These are phyloP conservation scores for Globisporangium lucens DNA, from an alignment of 352 stramenopile genomes.

Conservation along the genomic window DNA sequence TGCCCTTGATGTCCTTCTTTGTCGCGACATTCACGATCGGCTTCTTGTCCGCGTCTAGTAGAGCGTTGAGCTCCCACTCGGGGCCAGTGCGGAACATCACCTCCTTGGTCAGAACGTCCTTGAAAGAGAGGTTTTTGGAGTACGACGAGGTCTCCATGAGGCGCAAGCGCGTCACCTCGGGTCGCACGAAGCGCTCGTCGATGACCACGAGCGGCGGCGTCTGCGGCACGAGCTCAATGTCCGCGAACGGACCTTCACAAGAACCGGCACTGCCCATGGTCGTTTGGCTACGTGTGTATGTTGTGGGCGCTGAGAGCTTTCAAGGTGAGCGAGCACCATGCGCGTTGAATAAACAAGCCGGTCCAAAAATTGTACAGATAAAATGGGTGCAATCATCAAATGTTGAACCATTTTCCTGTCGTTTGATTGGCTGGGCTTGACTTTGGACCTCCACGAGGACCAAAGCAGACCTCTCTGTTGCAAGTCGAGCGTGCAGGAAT, in stretches of 20 bases:
- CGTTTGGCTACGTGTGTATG: too few relatives aligned
- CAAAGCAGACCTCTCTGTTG: neutral
- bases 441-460: neutral
- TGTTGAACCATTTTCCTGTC: neutral
- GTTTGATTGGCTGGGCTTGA: neutral
- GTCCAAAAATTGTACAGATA: neutral
- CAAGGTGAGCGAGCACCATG: neutral
- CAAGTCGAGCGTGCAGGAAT: neutral
- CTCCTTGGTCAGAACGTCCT: too few relatives aligned
- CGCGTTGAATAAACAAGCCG: neutral
- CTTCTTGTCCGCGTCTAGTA: neutral
- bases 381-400: neutral
- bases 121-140: too few relatives aligned
- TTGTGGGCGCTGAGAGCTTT: neutral
- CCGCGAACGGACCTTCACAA: neutral
- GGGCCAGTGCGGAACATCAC: neutral
- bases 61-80: neutral
- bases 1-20: conserved; percentile 1
- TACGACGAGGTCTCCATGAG: neutral
- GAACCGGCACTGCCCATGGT: neutral
- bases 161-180: too few relatives aligned
- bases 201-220: neutral
- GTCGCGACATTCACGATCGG: conserved; percentile 1
- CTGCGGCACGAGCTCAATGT: neutral
- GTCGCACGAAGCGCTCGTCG: neutral